These are phyloP conservation scores for Thielaviopsis ethacetica DNA, from an alignment of 2,329 filamentous ascomycete species.

Conservation along the genomic window DNA sequence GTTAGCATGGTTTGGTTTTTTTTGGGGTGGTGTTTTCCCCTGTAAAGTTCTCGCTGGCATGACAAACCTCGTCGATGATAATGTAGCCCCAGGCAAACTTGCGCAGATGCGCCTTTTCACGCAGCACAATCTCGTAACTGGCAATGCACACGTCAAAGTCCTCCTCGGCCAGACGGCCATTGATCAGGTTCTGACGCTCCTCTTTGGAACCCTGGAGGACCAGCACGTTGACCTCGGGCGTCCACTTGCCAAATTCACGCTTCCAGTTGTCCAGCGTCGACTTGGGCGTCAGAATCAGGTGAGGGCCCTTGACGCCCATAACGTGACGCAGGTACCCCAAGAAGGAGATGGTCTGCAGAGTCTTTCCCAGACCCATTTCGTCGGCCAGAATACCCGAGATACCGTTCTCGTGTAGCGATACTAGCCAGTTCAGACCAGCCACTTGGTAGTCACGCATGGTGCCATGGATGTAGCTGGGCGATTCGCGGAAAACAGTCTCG, in stretches of 20 bases:
- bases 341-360: constrained; percentile 92
- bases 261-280: constrained; percentile 98
- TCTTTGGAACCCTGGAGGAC: constrained; percentile 93
- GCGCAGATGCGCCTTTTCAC: constrained; percentile 85
- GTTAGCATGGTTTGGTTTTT: constrained; percentile 6
- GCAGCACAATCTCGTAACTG: constrained; percentile 96
- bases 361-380: constrained; percentile 98
- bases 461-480: constrained; percentile 74
- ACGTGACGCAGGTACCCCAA: constrained; percentile 87
- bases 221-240: constrained; percentile 84
- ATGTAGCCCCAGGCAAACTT: constrained; percentile 99
- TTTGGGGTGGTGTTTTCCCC: too few species aligned
- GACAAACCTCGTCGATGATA: constrained; percentile 67
- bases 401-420: constrained; percentile 94
- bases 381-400: constrained; percentile 96
- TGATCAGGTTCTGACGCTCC: constrained; percentile 74
- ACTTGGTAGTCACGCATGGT: constrained; percentile 95
- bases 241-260: constrained; percentile 86
- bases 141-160: constrained; percentile 97
- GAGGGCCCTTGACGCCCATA: constrained; percentile 75
- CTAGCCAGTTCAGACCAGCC: constrained; percentile 90
- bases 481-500: constrained; percentile 85
- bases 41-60: not conserved
- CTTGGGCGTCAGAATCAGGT: constrained; percentile 84
- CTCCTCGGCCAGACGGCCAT: constrained; percentile 78